Evolutionary conservation across 345 rosid species (phyloP), one percentile per base, ranked within the genome.

Genomic region (Excoecaria cochinchinensis): DNA sequence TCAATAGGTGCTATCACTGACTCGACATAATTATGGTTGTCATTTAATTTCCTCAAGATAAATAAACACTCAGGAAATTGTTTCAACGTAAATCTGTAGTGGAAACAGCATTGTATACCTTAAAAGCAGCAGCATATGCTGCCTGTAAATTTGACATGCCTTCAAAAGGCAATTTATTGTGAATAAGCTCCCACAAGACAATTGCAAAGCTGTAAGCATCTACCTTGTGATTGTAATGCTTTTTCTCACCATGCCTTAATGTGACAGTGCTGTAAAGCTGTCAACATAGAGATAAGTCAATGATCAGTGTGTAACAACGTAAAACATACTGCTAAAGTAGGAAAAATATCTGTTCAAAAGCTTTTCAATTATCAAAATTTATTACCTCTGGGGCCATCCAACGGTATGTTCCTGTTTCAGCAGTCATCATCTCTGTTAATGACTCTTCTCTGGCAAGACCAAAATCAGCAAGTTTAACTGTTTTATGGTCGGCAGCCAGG

Each of bases 121-220:
- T 95, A 72, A 95, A 95, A 39, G 99, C 99, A 68, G 99, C 99
- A 9, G 99, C 99, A 84, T 95, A 95, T 40, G 99, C 99, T 48
- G 99, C 99, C 87, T 95, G 99, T 56, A 95, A 85, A 84, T 95
- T 95, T 0, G 99, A 95, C 99, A 95, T 95, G 88, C 99, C 99
- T 88, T 95, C 99, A 51, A 95, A 95, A 3, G 99, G 99, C 83
- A 93, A 82, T 87, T 90, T 93, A 74, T 93, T 95, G 80, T 87
- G 98, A 82, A 93, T 85, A 66, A 95, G 91, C 84, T 95, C 99
- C 99, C 99, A 95, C 65, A 93, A 86, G 60, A 95, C 98, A 24
- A 95, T 91, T n/a, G 97, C 99, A 42, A 89, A 95, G 89, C 99
- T 95, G 81, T 95, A 95, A 14, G 90, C 91, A 61, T 95, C 99